Evolutionary conservation across 2,329 filamentous ascomycete genomes (phyloP), one percentile per base, ranked within the genome.

Genomic region (Colletotrichum sp.): DNA sequence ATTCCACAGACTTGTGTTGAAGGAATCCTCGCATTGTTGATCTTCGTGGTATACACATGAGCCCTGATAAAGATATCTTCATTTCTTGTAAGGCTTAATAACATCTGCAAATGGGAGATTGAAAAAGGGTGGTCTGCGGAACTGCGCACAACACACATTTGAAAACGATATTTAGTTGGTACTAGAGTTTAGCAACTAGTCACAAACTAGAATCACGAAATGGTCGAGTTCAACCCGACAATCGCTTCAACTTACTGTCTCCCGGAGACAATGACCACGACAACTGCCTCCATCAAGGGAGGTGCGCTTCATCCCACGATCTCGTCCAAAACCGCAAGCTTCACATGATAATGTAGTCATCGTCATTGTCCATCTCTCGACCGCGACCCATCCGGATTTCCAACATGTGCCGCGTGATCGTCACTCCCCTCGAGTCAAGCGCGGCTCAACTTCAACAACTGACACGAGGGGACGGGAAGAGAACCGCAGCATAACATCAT

Each of bases 11-110:
- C 44, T 22, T 7, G 6, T 6, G 6, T 22, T 52, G 0, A 13
- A 22, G 11, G 3, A 0, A 22, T 8, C n/a, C n/a, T 22, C 44
- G 4, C 2, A 52, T 1, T 0, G 4, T 8, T 22, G 44, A 52
- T 6, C 44, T 52, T 22, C 1, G 13, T 36, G 15, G 6, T 36
- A 2, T 36, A 16, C 15, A 16, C 34, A 16, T 5, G 34, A 29
- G 13, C 7, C 13, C 5, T 36, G 6, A 16, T 6, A 16, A 36
- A 1, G 6, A 2, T 22, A 6, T 13, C 6, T 0, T 49, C 3
- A 49, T 49, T 49, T 49, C n/a, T 12, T 5, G 6, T 13, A 4
- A 13, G n/a, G 44, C 11, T 49, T 3, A 22, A 22, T 0, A 22
- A 52, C 1, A 52, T 8, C n/a, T 22, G n/a, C 44, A 13, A 49